Conservation (phyloP, 129 eudicot species). For the Saussurea involucrata region DNA sequence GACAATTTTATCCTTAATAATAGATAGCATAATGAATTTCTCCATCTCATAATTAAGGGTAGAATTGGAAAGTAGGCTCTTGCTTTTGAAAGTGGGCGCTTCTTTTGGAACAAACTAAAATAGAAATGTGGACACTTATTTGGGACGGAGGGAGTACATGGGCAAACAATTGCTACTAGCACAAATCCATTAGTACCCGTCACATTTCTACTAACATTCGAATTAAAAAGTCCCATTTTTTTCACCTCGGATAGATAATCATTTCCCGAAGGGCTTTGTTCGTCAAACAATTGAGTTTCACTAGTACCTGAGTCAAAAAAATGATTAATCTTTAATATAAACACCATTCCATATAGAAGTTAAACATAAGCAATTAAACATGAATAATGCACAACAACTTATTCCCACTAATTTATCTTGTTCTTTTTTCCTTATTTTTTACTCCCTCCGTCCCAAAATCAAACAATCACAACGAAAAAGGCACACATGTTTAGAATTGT, state of each 20-base stretch:
- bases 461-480: not conserved
- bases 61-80: no score
- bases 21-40: no score
- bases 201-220: not conserved
- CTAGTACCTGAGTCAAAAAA: conserved; percentile 61
- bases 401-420: not conserved
- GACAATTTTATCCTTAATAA: no score
- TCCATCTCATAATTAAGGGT: no score
- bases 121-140: no score
- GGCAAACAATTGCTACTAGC: not conserved
- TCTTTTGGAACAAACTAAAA: no score
- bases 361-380: not conserved
- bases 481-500: not conserved
- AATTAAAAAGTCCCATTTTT: not conserved
- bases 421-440: not conserved
- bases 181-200: not conserved
- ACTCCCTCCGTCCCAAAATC: not conserved
- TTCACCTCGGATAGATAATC: conserved; percentile 91
- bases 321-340: not conserved
- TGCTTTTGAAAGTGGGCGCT: no score
- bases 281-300: conserved; percentile 80
- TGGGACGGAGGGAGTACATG: not conserved
- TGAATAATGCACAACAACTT: not conserved
- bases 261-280: conserved; percentile 91
- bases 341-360: not conserved